Evolutionary conservation across 2,329 filamentous ascomycete genomes (phyloP), one percentile per base, ranked within the genome.

Genomic region (Daldinia eschscholtzii): DNA sequence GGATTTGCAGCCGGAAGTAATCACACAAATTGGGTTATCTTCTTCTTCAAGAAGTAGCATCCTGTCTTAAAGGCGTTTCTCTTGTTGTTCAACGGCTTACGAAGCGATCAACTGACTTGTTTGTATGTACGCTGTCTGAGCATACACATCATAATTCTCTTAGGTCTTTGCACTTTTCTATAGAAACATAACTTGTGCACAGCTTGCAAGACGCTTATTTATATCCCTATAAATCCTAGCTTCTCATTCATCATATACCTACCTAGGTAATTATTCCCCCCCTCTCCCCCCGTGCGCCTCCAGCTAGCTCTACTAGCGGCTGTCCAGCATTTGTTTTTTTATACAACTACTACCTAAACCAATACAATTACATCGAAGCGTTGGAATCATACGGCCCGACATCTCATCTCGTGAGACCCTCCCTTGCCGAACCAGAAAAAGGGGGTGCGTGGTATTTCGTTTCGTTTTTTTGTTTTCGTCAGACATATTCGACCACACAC

Each of bases 351-450:
- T 56, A 64, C 60, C 61, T 65, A 35, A 35, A 7, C 33, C 10
- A 35, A 65, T 65, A 65, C 52, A 68, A 57, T 57, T 57, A 65
- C 52, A 60, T 41, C 55, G 26, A 53, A 28, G 50, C 50, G 15
- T 23, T 23, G 12, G 33, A 58, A 35, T 37, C 33, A 60, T 39
- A 30, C 23, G 37, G 35, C 35, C 55, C 48, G 50, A 37, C 18
- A 55, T 9, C 46, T 13, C 26, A 52, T 13, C 26, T 33, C 46
- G 7, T 48, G 23, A 26, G 4, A 6, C 13, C 15, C 15, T 3
- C 15, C 46, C 46, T 33, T 52, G 18, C 26, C 46, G 18, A 10
- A 35, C 2, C 7, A 35, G 2, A 35, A 35, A 28, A 33, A 33
- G 15, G 26, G 15, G 26, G 7, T 33, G 46, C 23, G 6, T 28